Percentiles rank a stretch among this genome's conserved stretches.
These are phyloP conservation scores for Amanita pseudoporphyria DNA, from an alignment of 768 basidiomycete species.

Conservation along the genomic window DNA sequence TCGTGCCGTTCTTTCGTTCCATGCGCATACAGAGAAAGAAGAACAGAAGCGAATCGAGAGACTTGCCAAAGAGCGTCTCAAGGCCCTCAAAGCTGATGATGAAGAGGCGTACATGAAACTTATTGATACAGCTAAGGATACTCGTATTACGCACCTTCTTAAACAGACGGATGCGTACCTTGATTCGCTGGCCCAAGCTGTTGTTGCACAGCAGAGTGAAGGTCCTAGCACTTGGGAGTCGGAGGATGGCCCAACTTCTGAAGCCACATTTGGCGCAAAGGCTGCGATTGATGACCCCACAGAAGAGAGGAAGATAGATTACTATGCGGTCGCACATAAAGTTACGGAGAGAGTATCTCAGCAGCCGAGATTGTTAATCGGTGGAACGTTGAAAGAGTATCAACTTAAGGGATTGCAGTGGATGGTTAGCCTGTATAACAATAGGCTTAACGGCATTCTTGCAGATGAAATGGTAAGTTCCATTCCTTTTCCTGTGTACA, in stretches of 20 bases:
- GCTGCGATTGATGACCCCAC: slow-evolving; percentile 49
- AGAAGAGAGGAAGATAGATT: slow-evolving; percentile 76
- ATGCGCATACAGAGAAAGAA: slow-evolving; percentile 89
- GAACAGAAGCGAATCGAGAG: slow-evolving; percentile 96
- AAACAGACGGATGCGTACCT: slow-evolving; percentile 92
- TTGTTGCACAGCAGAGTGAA: slow-evolving; percentile 86
- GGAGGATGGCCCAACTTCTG: slow-evolving; percentile 70
- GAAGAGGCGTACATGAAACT: slow-evolving; percentile 99
- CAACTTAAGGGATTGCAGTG: slow-evolving; percentile 93
- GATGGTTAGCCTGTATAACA: slow-evolving; percentile 98
- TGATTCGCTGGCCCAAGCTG: slow-evolving; percentile 90
- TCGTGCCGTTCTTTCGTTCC: slow-evolving; percentile 74
- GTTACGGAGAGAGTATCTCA: slow-evolving; percentile 76
- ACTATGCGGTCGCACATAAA: slow-evolving; percentile 91
- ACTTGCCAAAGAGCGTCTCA: slow-evolving; percentile 94
- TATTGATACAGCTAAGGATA: slow-evolving; percentile 98
- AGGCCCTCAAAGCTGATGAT: slow-evolving; percentile 94
- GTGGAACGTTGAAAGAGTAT: slow-evolving; percentile 90
- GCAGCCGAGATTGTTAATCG: slow-evolving; percentile 69
- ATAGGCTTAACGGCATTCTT: slow-evolving; percentile 88
- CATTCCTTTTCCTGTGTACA: slow-evolving; percentile 1
- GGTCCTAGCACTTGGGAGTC: slow-evolving; percentile 39
- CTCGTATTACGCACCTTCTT: slow-evolving; percentile 93
- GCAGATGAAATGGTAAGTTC: slow-evolving; percentile 83
- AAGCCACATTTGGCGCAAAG: slow-evolving; percentile 87